A percentile compares a stretch with the other conserved stretches of the same genome.
phyloP scores from a whole-genome alignment of 768 basidiomycete genomes.

The Astraeus odoratus region DNA sequence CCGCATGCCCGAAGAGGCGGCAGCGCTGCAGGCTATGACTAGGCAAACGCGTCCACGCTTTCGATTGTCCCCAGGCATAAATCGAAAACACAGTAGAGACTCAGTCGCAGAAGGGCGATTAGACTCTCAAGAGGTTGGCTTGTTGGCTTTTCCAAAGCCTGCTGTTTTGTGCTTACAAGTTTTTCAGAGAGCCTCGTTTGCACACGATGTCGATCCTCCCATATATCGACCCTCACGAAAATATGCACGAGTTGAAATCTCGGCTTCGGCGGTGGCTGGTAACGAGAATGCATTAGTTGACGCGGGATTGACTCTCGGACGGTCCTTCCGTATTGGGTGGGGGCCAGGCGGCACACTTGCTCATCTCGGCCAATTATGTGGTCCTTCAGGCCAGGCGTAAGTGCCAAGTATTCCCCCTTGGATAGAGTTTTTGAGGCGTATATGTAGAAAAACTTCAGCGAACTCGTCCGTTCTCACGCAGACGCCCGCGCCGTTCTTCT shows the following conservation, averaged over 20 bases:
- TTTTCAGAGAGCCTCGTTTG: conserved; percentile 71
- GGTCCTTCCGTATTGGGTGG: conserved; percentile 89
- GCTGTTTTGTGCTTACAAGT: neutral
- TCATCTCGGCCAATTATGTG: conserved; percentile 70
- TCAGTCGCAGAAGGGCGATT: conserved; percentile 67
- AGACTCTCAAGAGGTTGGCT: conserved; percentile 54
- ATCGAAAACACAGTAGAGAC: conserved; percentile 71
- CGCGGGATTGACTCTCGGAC: conserved; percentile 78
- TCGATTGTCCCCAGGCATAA: conserved; percentile 34
- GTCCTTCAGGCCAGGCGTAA: conserved; percentile 46
- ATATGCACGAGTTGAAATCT: conserved; percentile 66
- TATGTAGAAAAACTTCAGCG: conserved; percentile 43
- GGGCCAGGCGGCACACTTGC: conserved; percentile 73
- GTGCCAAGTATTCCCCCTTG: conserved; percentile 21
- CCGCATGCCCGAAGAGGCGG: conserved; percentile 67
- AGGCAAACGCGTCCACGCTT: conserved; percentile 31
- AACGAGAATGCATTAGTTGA: conserved; percentile 66
- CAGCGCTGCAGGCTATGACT: conserved; percentile 50
- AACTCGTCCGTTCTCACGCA: conserved; percentile 55
- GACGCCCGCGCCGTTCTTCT: conserved; percentile 40
- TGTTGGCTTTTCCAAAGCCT: conserved; percentile 2
- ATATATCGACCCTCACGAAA: conserved; percentile 72
- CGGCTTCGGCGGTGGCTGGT: conserved; percentile 57
- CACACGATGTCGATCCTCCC: conserved; percentile 59
- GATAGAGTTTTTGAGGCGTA: conserved; percentile 5